Base-by-base conservation (phyloP, 2,329 filamentous ascomycete species). In the Aspergillus caelatus region DNA sequence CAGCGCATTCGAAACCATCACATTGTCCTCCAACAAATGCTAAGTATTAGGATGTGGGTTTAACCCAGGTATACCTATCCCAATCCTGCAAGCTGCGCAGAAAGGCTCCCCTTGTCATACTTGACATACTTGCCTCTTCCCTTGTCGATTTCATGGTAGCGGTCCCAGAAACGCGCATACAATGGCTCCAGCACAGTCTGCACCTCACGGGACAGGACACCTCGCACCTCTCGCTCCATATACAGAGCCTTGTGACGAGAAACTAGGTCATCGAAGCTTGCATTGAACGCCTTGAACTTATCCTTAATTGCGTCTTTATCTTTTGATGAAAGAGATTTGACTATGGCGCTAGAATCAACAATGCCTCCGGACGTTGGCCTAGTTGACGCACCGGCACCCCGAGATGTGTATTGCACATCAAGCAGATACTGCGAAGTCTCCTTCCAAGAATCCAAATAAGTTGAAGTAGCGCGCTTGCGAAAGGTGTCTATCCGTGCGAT, bases 71-170 rank as follows among this genome's bases (percentile, higher is more conserved):
- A 52, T 32, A n/a, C 23, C 65, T 58, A 75, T 53, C 60, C 76
- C 69, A 85, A 75, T 57, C 79, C 76, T 28, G 83, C 81, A 72
- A 90, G 75, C 64, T 85, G 80, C 26, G 87, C 86, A 54, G 91
- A 88, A 72, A 99, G 89, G 55, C 88, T 87, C 46, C 84, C 84
- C 83, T 97, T 97, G 81, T 97, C 94, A 77, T 97, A 98, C 82
- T 96, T 97, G 77, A 96, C 93, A 79, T 98, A 96, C 79, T 99
- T 99, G 70, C 94, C 94, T 80, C 94, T 96, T 64, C 95, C 95
- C 82, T 97, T 97, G 80, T 98, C 94, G 68, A 98, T 89, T 79
- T 98, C 95, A 76, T 97, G 94, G 76, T 99, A 99, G 32, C 94
- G 87, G 79, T 98, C 95, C 89, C 93, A 98, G 80, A 99, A 99